Base-by-base conservation (phyloP, 2,329 filamentous ascomycete genomes). In the Pseudogymnoascus sp. region DNA sequence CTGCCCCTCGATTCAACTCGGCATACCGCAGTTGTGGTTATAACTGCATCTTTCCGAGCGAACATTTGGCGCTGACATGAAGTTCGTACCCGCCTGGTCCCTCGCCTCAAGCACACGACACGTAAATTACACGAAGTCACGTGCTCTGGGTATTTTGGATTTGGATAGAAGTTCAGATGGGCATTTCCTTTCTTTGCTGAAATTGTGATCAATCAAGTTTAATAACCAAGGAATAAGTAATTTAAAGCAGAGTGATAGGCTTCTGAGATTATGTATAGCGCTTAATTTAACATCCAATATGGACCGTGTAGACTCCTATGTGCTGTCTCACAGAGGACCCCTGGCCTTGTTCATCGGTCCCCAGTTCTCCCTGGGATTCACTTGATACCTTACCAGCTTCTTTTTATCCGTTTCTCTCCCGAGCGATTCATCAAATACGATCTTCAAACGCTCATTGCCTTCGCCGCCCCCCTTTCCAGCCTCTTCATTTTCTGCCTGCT, bases 311-410 rank as follows among this genome's bases (percentile, higher is more conserved):
- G 16, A 19, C 24, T 56, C 6, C 33, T 56, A 33, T 56, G 29
- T 56, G n/a, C 16, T 35, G 50, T 56, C 50, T 56, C 24, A 56
- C 11, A 2, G n/a, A 21, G 59, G 64, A 4, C 69, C 72, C 56
- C 68, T 72, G 4, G 72, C 72, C 6, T 71, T 65, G 62, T 70
- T 72, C 72, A 74, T 74, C 7, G 95, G 95, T 0, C 95, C 95
- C 95, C 95, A 99, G 74, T 97, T 95, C 71, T 91, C 87, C 65
- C 88, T 81, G 53, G 95, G 95, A 73, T 97, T 97, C 65, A 87
- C 78, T 78, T 96, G 95, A 75, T 97, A 99, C 66, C 93, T 82
- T 62, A 96, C 86, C 53, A 96, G 80, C 67, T 87, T 88, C 73
- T 84, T 87, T 59, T 79, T 81, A 62, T 84, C 82, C 66, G 79